Conservation (phyloP, 805 yeast species). For the Ogataea paraovalis region DNA sequence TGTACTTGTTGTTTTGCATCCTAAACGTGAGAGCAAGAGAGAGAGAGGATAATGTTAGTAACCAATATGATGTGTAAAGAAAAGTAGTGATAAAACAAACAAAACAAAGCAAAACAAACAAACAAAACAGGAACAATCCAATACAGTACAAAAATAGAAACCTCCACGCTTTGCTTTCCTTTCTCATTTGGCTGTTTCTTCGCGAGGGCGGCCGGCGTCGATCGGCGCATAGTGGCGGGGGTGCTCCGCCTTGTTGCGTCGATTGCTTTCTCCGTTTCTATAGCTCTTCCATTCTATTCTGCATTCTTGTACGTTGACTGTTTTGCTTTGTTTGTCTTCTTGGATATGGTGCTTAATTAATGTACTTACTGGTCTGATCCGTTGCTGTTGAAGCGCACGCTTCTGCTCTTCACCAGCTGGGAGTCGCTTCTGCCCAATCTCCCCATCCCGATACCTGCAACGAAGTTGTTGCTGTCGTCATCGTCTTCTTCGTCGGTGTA, state of each 20-base stretch:
- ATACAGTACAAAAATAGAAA: not conserved
- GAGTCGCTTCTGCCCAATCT: not conserved
- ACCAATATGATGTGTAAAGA: too few species aligned
- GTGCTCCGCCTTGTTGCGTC: too few species aligned
- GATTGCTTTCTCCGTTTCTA: not conserved
- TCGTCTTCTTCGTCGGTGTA: constrained; percentile 33
- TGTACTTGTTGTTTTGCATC: constrained; percentile 15
- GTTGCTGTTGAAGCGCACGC: constrained; percentile 15
- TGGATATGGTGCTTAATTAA: not conserved
- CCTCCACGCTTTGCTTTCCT: too few species aligned
- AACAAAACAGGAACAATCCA: not conserved
- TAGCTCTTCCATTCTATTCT: too few species aligned
- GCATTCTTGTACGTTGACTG: too few species aligned
- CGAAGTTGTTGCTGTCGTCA: constrained; percentile 5
- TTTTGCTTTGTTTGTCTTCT: not conserved
- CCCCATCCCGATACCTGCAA: constrained; percentile 6
- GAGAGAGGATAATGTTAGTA: not conserved
- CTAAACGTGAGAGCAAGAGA: not conserved
- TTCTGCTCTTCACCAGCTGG: not conserved
- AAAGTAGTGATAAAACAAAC: not conserved
- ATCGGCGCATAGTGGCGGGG: not conserved
- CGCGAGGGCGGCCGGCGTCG: too few species aligned
- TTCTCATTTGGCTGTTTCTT: too few species aligned
- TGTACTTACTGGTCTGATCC: constrained; percentile 16
- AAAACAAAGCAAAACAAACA: not conserved